phyloP scores from a whole-genome alignment of 2,329 filamentous ascomycete genomes.

The Fusarium albidum region DNA sequence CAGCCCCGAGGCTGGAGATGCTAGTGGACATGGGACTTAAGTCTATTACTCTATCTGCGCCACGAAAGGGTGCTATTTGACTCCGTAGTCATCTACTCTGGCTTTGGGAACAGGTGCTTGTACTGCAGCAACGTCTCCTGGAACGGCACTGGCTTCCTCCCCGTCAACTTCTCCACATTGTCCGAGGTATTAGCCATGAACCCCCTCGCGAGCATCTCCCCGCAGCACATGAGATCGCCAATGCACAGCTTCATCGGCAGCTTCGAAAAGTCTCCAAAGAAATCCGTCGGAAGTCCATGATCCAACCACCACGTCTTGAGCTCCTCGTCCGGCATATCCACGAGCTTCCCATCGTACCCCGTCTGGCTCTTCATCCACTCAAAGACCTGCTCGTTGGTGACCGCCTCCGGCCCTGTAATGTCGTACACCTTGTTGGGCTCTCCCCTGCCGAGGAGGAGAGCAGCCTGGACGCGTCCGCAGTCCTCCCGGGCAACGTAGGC shows the following conservation, averaged over 20 bases:
- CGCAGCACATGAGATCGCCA: slow-evolving; percentile 34
- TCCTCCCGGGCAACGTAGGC: slow-evolving; percentile 37
- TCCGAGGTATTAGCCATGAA: slow-evolving; percentile 33
- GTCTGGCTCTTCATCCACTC: slow-evolving; percentile 33
- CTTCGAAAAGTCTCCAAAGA: slow-evolving; percentile 37
- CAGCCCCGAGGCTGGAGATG: slow-evolving; percentile 23
- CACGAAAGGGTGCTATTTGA: no score
- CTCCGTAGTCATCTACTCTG: background rate
- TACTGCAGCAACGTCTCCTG: slow-evolving; percentile 34
- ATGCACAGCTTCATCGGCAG: slow-evolving; percentile 39
- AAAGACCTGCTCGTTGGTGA: slow-evolving; percentile 34
- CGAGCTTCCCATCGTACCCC: slow-evolving; percentile 29
- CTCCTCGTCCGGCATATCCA: slow-evolving; percentile 36
- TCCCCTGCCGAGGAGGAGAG: slow-evolving; percentile 29
- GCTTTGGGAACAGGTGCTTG: slow-evolving; percentile 30
- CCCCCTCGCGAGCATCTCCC: slow-evolving; percentile 34
- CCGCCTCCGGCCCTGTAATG: slow-evolving; percentile 29
- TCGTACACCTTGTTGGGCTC: slow-evolving; percentile 36
- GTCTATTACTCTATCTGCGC: no score
- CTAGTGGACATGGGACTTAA: no score
- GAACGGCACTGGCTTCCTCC: slow-evolving; percentile 28
- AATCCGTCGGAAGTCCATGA: slow-evolving; percentile 29
- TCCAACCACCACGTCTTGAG: slow-evolving; percentile 35
- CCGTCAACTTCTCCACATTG: slow-evolving; percentile 36
- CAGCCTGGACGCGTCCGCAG: slow-evolving; percentile 32